These are phyloP conservation scores for Phtheirospermum japonicum DNA, from an alignment of 257 asterid species.

Conservation along the genomic window DNA sequence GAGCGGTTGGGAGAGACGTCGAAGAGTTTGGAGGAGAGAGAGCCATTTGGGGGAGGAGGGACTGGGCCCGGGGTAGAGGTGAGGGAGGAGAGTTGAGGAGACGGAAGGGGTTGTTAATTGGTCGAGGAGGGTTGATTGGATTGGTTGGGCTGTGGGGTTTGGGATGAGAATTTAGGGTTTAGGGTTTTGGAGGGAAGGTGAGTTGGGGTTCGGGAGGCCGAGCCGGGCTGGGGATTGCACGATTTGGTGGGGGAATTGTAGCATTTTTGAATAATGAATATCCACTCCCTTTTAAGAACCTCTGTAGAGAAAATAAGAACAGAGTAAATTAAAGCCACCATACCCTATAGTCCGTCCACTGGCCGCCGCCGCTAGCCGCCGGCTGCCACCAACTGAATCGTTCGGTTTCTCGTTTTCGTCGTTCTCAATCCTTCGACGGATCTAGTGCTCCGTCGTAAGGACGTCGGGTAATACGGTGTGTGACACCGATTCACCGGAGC, in stretches of 20 bases:
- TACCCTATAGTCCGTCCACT: too few relatives aligned
- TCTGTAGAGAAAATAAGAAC: too few relatives aligned
- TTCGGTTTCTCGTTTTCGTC: too few relatives aligned
- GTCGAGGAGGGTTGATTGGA: constrained; percentile 38
- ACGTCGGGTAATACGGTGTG: too few relatives aligned
- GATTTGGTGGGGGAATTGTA: constrained; percentile 78
- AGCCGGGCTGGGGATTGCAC: constrained; percentile 90
- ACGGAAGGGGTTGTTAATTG: constrained; percentile 44
- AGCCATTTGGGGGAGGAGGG: constrained; percentile 86
- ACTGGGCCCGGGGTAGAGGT: constrained; percentile 85
- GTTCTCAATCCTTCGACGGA: too few relatives aligned
- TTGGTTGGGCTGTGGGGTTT: constrained; percentile 44
- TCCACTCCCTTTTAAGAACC: too few relatives aligned
- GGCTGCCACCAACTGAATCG: too few relatives aligned
- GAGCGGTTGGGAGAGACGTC: constrained; percentile 81
- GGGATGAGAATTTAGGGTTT: constrained; percentile 65
- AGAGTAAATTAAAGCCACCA: too few relatives aligned
- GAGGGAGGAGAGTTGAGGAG: constrained; percentile 84
- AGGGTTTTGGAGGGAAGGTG: constrained; percentile 73
- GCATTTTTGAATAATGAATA: constrained; percentile 37
- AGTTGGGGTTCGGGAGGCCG: constrained; percentile 85
- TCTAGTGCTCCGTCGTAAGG: too few relatives aligned
- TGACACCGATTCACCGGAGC: too few relatives aligned
- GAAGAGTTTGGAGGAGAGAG: constrained; percentile 73
- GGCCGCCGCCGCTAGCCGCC: too few relatives aligned